Base-by-base conservation (phyloP, 179 eudicot genomes). In the Patellifolia procumbens region DNA sequence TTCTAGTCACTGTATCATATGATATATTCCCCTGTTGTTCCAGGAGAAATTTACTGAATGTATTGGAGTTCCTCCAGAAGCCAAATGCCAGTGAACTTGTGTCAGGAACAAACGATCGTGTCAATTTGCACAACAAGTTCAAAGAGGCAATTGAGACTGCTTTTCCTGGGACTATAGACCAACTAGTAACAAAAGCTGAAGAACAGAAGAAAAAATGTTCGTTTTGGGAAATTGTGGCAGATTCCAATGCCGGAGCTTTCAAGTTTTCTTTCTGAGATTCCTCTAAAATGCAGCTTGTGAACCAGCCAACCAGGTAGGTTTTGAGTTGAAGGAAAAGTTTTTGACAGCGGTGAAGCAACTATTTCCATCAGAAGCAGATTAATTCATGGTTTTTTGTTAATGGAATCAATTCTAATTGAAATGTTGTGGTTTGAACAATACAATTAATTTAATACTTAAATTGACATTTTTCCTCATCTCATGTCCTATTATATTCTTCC, bases 11-110 rank as follows among this genome's bases (percentile, higher is more conserved):
- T 17, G 34, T 17, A 37, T 59, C 60, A 29, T 68, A 16, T 70
- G 48, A 39, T 28, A 32, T 73, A 58, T 42, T 67, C 42, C 4
- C 1, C 7, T 5, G 34, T 49, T 29, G 9, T 72, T 85, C 77
- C 89, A 93, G 98, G 93, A 86, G 97, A 75, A 94, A 94, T 87
- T 80, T 94, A 78, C 77, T 92, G 82, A 87, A 91, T 77, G 97
- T 94, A 48, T 76, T 94, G 86, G 96, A 94, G 68, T 94, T 94
- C 85, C 86, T 94, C 53, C 87, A 91, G 82, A 88, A 86, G 85
- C 98, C 97, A 76, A 92, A 94, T 82, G 98, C 98, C 0, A 70
- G 84, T 71, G 90, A 91, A 46, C 93, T 94, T 31, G 97, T 94
- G 51, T 94, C 98, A 62, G 98, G 98, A 79, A 94, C 98, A 69